phyloP scores from a whole-genome alignment of 2,329 filamentous ascomycete genomes.

The Diplodia corticola region DNA sequence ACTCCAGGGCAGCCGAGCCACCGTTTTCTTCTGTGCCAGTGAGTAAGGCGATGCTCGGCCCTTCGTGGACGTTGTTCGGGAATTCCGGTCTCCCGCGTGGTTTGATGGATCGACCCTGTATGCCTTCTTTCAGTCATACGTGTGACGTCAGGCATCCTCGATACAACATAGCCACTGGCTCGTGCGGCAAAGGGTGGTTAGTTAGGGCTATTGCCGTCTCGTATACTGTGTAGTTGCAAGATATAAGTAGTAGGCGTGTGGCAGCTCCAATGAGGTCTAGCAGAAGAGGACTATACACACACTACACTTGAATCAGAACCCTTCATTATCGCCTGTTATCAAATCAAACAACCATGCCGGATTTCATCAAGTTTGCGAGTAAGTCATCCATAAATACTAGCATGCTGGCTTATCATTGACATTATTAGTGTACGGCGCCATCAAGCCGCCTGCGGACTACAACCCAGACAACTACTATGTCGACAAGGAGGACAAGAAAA shows the following conservation, averaged over 20 bases:
- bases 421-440: background rate
- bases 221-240: background rate
- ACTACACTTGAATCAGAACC: background rate
- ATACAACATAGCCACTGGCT: background rate
- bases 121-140: background rate
- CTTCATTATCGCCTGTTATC: background rate
- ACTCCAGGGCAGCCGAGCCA: background rate
- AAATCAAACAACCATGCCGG: background rate
- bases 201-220: background rate
- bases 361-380: background rate
- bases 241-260: background rate
- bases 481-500: background rate
- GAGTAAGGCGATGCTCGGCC: background rate
- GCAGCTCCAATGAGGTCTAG: background rate
- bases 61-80: background rate
- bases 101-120: background rate
- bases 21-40: background rate
- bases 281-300: background rate
- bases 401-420: background rate
- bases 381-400: background rate
- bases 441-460: background rate
- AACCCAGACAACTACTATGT: background rate
- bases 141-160: background rate
- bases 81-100: background rate
- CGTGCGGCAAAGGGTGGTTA: background rate